Conservation (phyloP, 495 filamentous ascomycete genomes). For the Daldinia loculata region DNA sequence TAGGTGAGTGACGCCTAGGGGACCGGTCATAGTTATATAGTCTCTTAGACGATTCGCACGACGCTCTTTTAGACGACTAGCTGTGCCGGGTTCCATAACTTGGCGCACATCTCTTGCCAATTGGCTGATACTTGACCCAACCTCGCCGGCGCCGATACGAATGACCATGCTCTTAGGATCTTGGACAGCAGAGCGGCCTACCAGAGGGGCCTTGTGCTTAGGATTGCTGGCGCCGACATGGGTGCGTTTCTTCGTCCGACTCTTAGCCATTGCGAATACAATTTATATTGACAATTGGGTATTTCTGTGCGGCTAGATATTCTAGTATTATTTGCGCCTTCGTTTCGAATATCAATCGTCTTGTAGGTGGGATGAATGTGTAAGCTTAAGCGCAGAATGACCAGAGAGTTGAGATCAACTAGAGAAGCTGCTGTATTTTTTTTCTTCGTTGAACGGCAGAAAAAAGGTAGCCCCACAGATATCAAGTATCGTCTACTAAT, state of each 20-base stretch:
- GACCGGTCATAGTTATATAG: conserved; percentile 94
- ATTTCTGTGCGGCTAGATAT: neutral
- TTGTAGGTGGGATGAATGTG: neutral
- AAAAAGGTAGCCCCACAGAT: conserved; percentile 12
- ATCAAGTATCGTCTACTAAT: conserved; percentile 12
- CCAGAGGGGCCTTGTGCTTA: conserved; percentile 47
- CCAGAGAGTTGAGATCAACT: neutral
- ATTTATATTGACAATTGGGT: neutral
- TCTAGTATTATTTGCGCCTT: neutral
- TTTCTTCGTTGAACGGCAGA: conserved; percentile 22
- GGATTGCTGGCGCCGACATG: conserved; percentile 77
- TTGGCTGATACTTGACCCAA: conserved; percentile 90
- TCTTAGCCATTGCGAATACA: conserved; percentile 71
- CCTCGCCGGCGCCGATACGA: conserved; percentile 91
- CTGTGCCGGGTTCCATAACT: conserved; percentile 97
- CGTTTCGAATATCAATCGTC: neutral
- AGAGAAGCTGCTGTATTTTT: conserved; percentile 1
- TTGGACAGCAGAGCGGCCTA: conserved; percentile 54
- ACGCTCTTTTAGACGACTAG: conserved; percentile 85
- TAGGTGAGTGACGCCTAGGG: conserved; percentile 91
- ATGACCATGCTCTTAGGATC: conserved; percentile 98
- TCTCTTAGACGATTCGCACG: conserved; percentile 89
- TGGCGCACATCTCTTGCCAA: conserved; percentile 88
- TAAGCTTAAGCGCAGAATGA: neutral
- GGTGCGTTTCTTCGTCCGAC: conserved; percentile 87